Percentiles rank a stretch among this genome's conserved stretches.
These are phyloP conservation scores for Starmera dryadoides DNA, from an alignment of 805 yeast genomes.

Conservation along the genomic window DNA sequence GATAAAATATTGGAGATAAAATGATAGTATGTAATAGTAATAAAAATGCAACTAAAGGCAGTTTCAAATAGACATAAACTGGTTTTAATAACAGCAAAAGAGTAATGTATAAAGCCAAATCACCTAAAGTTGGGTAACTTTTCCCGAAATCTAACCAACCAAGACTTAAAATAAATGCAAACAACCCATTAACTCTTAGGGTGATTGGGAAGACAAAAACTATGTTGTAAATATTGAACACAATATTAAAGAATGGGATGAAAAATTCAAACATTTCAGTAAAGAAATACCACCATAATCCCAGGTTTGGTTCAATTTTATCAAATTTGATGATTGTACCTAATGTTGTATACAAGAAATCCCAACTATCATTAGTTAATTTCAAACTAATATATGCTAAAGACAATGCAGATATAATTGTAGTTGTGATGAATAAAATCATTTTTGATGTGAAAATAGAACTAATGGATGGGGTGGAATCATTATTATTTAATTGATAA, in stretches of 20 bases:
- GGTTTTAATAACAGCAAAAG: conserved; percentile 42
- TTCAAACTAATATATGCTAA: conserved; percentile 32
- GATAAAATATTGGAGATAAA: conserved; percentile 83
- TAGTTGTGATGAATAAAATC: conserved; percentile 21
- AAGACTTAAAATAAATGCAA: conserved; percentile 40
- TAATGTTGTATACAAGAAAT: conserved; percentile 47
- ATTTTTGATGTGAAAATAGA: conserved; percentile 13
- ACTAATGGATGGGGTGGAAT: too few species aligned
- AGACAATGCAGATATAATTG: conserved; percentile 16
- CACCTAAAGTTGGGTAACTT: conserved; percentile 82
- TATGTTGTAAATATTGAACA: conserved; percentile 70
- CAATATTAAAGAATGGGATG: conserved; percentile 72
- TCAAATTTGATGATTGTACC: conserved; percentile 51
- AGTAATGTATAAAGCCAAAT: conserved; percentile 49
- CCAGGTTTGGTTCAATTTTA: conserved; percentile 83
- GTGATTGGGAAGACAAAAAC: conserved; percentile 70
- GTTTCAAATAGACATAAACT: conserved; percentile 37
- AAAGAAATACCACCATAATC: conserved; percentile 98
- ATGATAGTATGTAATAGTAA: conserved; percentile 51
- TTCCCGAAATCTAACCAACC: conserved; percentile 61
- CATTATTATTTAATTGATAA: conserved; percentile 5
- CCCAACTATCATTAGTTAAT: conserved; percentile 30
- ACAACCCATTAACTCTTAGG: conserved; percentile 61
- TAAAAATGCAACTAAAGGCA: conserved; percentile 41
- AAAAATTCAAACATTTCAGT: conserved; percentile 92